Evolutionary conservation across 352 stramenopile genomes (phyloP).

Genomic region (Phytopythium kandeliae): DNA sequence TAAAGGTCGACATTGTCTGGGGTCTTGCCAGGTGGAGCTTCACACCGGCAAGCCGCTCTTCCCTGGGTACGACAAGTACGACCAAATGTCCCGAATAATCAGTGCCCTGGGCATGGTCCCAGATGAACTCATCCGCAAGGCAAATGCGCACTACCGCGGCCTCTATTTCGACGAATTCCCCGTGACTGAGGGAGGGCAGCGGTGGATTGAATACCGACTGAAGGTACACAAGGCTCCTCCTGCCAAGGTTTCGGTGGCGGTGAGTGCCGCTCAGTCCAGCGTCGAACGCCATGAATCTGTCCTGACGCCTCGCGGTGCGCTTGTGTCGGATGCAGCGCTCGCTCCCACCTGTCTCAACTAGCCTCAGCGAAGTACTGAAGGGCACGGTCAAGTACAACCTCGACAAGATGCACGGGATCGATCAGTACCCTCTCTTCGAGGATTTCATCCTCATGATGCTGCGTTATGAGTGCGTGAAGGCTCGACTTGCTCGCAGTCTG

Average conservation of each 20-base stretch:
- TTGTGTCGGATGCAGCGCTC: conserved; percentile 5
- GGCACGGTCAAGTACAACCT: conserved; percentile 36
- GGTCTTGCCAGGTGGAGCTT: conserved; percentile 83
- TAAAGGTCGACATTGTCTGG: neutral
- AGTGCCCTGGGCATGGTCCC: conserved; percentile 93
- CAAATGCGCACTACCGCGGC: conserved; percentile 70
- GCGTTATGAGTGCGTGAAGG: conserved; percentile 84
- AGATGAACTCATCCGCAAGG: conserved; percentile 84
- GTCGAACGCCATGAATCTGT: conserved; percentile 2
- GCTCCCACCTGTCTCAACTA: conserved; percentile 32
- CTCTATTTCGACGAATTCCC: conserved; percentile 92
- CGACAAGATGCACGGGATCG: conserved; percentile 50
- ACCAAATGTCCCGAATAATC: conserved; percentile 97
- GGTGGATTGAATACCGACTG: conserved; percentile 53
- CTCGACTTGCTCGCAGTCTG: neutral
- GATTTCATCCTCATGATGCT: conserved; percentile 95
- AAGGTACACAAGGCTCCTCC: conserved; percentile 52
- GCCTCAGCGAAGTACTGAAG: conserved; percentile 53
- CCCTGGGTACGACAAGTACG: conserved; percentile 92
- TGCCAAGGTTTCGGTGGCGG: conserved; percentile 24
- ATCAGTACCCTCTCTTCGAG: conserved; percentile 91
- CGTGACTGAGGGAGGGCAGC: conserved; percentile 47
- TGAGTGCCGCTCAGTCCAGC: conserved; percentile 13
- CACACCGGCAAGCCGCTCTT: conserved; percentile 98
- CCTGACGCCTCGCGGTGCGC: neutral